A percentile compares a stretch with the other conserved stretches of the same genome.
These are phyloP conservation scores for Rauvolfia tetraphylla DNA, from an alignment of 257 asterid species.

Conservation along the genomic window DNA sequence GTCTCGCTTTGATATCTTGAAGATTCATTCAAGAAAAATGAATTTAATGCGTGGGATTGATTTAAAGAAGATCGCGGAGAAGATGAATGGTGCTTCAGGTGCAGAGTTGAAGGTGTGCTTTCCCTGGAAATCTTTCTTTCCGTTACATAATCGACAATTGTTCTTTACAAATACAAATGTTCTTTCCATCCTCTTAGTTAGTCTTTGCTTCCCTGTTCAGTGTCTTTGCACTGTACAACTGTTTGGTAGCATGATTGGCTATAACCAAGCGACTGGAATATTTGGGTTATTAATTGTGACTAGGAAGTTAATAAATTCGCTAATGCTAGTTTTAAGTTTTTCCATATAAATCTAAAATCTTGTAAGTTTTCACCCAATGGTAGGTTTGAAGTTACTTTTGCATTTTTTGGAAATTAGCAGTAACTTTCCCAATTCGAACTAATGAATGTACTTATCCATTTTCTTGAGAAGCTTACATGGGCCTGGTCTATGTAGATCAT, in stretches of 20 bases:
- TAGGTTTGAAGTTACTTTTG: too few relatives aligned
- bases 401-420: background rate
- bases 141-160: background rate
- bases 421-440: background rate
- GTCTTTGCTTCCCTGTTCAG: background rate
- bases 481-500: background rate
- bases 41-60: slow-evolving; percentile 91
- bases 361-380: too few relatives aligned
- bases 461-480: background rate
- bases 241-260: background rate
- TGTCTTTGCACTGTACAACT: background rate
- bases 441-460: background rate
- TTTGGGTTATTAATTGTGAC: background rate
- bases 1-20: slow-evolving; percentile 86
- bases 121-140: too few relatives aligned
- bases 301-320: background rate
- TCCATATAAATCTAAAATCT: background rate
- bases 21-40: slow-evolving; percentile 87
- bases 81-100: slow-evolving; percentile 94
- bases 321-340: too few relatives aligned
- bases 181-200: background rate
- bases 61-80: slow-evolving; percentile 80
- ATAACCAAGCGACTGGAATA: background rate
- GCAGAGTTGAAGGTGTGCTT: slow-evolving; percentile 77
- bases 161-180: background rate